A percentile compares a stretch with the other conserved stretches of the same genome.
phyloP scores from a whole-genome alignment of 2,329 filamentous ascomycete species.

The Botrytis aclada region DNA sequence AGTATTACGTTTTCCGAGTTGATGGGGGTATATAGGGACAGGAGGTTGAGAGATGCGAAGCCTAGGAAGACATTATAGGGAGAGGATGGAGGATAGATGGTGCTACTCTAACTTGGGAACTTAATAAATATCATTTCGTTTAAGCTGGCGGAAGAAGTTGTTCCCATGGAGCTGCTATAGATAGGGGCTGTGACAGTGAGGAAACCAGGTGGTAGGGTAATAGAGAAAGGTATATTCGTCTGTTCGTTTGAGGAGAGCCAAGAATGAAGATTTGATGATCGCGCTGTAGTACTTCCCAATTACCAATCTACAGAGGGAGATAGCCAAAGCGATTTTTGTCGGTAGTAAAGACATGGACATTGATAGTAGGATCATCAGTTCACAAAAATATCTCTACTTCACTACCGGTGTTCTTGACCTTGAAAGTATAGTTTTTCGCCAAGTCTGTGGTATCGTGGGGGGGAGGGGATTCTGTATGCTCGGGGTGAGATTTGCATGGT shows the following conservation, averaged over 20 bases:
- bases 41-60: neutral
- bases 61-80: neutral
- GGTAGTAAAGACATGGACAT: slow-evolving; percentile 6
- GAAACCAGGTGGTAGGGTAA: neutral
- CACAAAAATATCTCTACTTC: slow-evolving; percentile 14
- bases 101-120: neutral
- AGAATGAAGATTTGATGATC: neutral
- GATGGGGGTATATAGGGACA: neutral
- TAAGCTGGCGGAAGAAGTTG: neutral
- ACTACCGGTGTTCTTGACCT: slow-evolving; percentile 12
- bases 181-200: rapidly evolving
- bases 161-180: neutral
- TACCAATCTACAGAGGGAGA: neutral
- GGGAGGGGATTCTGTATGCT: slow-evolving; percentile 3
- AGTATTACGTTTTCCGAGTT: neutral
- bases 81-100: too few species aligned
- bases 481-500: slow-evolving; percentile 2
- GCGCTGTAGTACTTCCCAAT: neutral
- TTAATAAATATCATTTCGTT: neutral
- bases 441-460: slow-evolving; percentile 21
- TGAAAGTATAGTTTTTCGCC: neutral
- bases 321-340: neutral
- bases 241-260: neutral
- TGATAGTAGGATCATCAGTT: neutral
- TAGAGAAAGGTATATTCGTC: neutral